Conservation (phyloP, 2,329 filamentous ascomycete genomes). For the Colletotrichum musae region DNA sequence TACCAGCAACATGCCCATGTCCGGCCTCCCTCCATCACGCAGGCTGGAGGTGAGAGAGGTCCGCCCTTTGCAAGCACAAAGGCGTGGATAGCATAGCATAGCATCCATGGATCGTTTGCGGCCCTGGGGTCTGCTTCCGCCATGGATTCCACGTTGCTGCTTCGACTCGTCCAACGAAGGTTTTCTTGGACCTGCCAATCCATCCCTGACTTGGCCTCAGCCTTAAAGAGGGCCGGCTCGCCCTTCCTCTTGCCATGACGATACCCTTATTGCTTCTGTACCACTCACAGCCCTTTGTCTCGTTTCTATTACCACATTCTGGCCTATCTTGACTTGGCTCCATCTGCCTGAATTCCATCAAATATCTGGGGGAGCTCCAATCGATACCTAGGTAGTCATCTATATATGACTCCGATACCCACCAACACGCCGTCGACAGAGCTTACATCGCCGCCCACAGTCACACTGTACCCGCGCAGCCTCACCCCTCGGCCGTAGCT, state of each 20-base stretch:
- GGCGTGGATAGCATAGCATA: constrained; percentile 9
- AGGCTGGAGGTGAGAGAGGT: background rate
- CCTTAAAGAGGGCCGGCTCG: constrained; percentile 37
- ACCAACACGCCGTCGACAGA: background rate
- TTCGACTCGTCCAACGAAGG: constrained; percentile 20
- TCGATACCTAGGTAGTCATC: background rate
- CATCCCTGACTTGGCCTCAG: constrained; percentile 32
- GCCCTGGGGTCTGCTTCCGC: constrained; percentile 26
- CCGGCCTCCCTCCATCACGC: constrained; percentile 25
- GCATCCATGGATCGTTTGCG: constrained; percentile 9
- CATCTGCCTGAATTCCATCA: constrained; percentile 19
- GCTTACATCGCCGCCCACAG: background rate
- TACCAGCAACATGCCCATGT: constrained; percentile 28
- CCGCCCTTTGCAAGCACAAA: constrained; percentile 17
- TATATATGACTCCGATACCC: constrained; percentile 14
- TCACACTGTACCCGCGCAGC: background rate
- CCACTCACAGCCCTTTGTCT: constrained; percentile 4
- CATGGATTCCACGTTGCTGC: constrained; percentile 25
- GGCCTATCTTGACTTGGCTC: constrained; percentile 6
- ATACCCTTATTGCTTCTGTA: constrained; percentile 18
- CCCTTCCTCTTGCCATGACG: constrained; percentile 26
- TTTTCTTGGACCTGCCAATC: constrained; percentile 27
- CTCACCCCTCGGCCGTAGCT: background rate
- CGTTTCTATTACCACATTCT: constrained; percentile 14
- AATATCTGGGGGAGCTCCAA: constrained; percentile 21